Evolutionary conservation across 75 land plant genomes (phyloP), one percentile per base, ranked within the genome.

Genomic region (Cunninghamia lanceolata): DNA sequence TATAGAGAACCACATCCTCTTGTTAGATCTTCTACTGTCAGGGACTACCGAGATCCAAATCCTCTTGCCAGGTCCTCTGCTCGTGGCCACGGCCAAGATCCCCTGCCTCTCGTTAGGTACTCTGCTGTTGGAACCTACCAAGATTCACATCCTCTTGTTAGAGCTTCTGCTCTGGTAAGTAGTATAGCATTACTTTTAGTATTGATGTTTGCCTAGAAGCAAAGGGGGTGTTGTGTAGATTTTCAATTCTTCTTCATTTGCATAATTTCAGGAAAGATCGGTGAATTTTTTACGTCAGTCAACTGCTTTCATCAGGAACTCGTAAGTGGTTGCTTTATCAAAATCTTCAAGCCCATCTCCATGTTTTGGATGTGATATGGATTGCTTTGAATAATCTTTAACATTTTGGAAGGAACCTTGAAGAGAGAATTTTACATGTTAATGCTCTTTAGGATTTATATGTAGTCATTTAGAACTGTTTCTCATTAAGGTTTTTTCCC

Each of bases 121-220:
- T 79, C 82, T 79, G 82, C 47, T 42, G 25, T 80, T 19, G 82
- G 46, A n/a, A 45, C 30, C 4, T 42, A 80, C 82, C 88, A 84
- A 59, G 94, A 88, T 77, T 3, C 75, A 40, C 85, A 84, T 85
- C 84, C 88, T 35, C 19, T 89, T 17, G 43, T 74, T 56, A 88
- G 85, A 36, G 19, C 90, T 25, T 87, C 89, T 36, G 39, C 53
- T 74, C 54, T 88, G 92, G 94, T 93, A 2, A 78, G 91, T 82
- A 17, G 32, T 50, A 80, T 11, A 0, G 32, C 47, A 80, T 45
- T 80, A 15, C 6, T 2, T 45, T 79, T 25, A 79, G 47, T 79
- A 42, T 43, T 79, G n/a, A 21, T 76, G 28, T 76, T 76, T 38
- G 79, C 38, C 25, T 25, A 43, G 10, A 42, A 79, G 82, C 82